Percentiles rank a stretch among this genome's conserved stretches.
Evolutionary conservation across 2,329 filamentous ascomycete genomes (phyloP).

Genomic region (Sclerotinia glacialis): DNA sequence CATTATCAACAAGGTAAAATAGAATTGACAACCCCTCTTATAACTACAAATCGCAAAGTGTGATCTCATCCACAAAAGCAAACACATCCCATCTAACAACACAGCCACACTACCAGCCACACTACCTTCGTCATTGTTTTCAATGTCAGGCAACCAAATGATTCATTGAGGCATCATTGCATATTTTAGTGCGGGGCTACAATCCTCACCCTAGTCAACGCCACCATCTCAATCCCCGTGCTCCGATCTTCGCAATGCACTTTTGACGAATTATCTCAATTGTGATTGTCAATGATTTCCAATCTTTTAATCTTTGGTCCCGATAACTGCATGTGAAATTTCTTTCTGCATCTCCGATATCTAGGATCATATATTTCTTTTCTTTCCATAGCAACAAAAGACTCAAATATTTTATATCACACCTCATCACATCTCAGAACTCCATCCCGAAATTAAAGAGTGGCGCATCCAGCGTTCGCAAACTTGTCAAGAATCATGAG

Average conservation of each 20-base stretch:
- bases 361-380: background rate
- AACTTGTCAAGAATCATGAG: slow-evolving; percentile 63
- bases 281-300: slow-evolving; percentile 21
- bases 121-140: background rate
- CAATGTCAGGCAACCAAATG: background rate
- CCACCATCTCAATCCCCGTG: slow-evolving; percentile 3
- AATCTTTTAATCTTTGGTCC: slow-evolving; percentile 13
- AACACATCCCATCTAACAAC: background rate
- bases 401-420: background rate
- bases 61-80: background rate
- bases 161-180: background rate
- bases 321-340: background rate
- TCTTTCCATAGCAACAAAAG: background rate
- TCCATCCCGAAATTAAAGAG: slow-evolving; percentile 7
- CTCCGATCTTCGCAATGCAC: slow-evolving; percentile 21
- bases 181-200: slow-evolving; percentile 12
- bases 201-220: background rate
- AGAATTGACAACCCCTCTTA: background rate
- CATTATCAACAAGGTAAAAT: background rate
- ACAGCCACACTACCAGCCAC: background rate
- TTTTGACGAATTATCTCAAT: slow-evolving; percentile 18
- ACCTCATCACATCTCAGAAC: background rate
- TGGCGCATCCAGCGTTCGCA: slow-evolving; percentile 30
- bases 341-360: background rate
- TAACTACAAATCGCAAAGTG: background rate